Base-by-base conservation (phyloP, 179 eudicot genomes). In the Patellifolia procumbens region DNA sequence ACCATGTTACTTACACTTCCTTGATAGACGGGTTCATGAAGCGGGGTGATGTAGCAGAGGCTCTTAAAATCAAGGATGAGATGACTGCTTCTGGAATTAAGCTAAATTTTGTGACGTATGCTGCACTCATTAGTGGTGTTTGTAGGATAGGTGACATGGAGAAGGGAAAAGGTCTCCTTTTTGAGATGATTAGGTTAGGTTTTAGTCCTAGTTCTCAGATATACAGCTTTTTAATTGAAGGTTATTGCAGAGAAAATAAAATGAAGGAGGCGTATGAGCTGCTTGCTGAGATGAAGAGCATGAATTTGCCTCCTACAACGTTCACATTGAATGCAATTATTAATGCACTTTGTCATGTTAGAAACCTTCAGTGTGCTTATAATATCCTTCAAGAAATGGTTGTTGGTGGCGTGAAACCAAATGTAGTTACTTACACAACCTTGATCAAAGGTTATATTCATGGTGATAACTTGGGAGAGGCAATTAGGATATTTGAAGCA, bases 21-120 rank as follows among this genome's bases (percentile, higher is more conserved):
- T 83, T 93, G 85, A 84, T 93, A 34, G 90, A 91, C 78, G 98
- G 98, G 71, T 85, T 89, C 65, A 88, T 93, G 91, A 93, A 88
- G 80, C 81, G 84, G 78, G 96, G 91, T 24, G 81, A 86, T 65
- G 76, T 84, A 31, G 86, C 53, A n/a, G 90, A 89, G 82, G 96
- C 91, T 81, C 81, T 88, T 32, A 79, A 70, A 73, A 68, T 89
- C 43, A 92, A 91, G 80, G 88, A 86, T 75, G 87, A 82, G 75
- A 92, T 91, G 91, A 84, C 65, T 67, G 68, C 76, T 69, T 58
- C 58, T 79, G 91, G 92, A 60, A 76, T 86, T 15, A 81, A 80
- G 82, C 77, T 88, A 70, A 88, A 86, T 88, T 35, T 79, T 46
- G 84, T 89, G 51, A 83, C 88, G 5, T 89, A 89, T 80, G 87